Evolutionary conservation across 1,284 basidiomycete genomes (phyloP), one percentile per base, ranked within the genome.

Genomic region (Ustilago hordei): DNA sequence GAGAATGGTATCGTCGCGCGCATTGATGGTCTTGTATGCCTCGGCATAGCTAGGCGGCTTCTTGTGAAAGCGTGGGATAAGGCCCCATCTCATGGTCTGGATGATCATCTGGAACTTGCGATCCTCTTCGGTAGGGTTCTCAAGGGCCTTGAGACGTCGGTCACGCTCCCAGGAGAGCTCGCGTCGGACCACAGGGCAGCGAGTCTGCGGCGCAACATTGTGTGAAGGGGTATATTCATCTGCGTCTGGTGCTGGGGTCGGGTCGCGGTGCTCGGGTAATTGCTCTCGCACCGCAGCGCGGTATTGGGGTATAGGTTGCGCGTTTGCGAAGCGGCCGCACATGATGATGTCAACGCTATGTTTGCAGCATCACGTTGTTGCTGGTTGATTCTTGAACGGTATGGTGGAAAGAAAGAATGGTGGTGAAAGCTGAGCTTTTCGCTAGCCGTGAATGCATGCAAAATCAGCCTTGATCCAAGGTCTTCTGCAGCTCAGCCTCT

Each of bases 21-120:
- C 94, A 80, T 98, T 98, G 75, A 93, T 96, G 0, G 95, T 95
- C 79, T 90, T 93, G 64, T 94, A 86, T 11, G 81, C 75, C n/a
- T 88, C 88, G 60, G 89, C 90, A 70, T 92, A 90, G 61, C 91
- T 90, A 47, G 91, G 89, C 0, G 87, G 88, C 23, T 86, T 81
- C 82, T 94, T 94, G 81, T 90, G 91, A 90, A 92, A 95, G 82
- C 93, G 91, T 0, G 93, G 93, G 2, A 95, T 90, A 2, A 98
- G 88, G 0, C 95, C 95, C 95, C 95, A 98, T 82, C 91, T 92
- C 94, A 81, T 81, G 28, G 80, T 71, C 60, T 83, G 75, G 4
- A 81, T 60, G 53, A 83, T 64, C 47, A 73, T 50, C 32, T 57
- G 56, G 36, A 45, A 34, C n/a, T 55, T 56, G 31, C 43, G 48